These are phyloP conservation scores for Fusarium sp. DNA, from an alignment of 2,329 filamentous ascomycete genomes.

Conservation along the genomic window DNA sequence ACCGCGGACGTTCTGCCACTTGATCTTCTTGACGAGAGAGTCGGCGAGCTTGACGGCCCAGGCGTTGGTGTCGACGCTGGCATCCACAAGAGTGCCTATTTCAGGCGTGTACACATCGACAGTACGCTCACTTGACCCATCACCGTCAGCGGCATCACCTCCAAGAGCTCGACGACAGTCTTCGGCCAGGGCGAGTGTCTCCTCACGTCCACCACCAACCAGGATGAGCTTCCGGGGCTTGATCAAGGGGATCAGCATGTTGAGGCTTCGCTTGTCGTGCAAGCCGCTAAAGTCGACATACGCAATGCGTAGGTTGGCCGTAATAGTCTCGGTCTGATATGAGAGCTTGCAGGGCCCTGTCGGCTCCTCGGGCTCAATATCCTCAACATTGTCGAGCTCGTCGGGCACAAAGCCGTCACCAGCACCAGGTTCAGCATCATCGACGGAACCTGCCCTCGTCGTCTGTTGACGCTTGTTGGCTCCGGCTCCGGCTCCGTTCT, in stretches of 20 bases:
- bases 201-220: conserved; percentile 81
- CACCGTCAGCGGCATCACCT: conserved; percentile 10
- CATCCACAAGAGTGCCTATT: conserved; percentile 80
- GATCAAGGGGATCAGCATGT: conserved; percentile 94
- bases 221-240: conserved; percentile 94
- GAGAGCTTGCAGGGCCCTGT: conserved; percentile 80
- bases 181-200: conserved; percentile 81
- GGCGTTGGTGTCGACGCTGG: conserved; percentile 96
- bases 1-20: conserved; percentile 94
- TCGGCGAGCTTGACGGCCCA: conserved; percentile 95
- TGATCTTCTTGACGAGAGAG: conserved; percentile 83
- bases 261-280: conserved; percentile 91
- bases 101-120: conserved; percentile 84
- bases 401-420: conserved; percentile 57
- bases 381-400: conserved; percentile 69
- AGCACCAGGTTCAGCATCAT: conserved; percentile 55
- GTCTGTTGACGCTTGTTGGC: conserved; percentile 70
- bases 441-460: conserved; percentile 54
- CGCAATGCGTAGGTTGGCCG: conserved; percentile 79
- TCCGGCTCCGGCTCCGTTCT: conserved; percentile 51
- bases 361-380: conserved; percentile 61
- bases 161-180: conserved; percentile 78
- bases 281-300: conserved; percentile 93
- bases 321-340: conserved; percentile 70
- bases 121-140: conserved; percentile 53